These are phyloP conservation scores for Cornus florida DNA, from an alignment of 148 eudicot genomes.

Conservation along the genomic window DNA sequence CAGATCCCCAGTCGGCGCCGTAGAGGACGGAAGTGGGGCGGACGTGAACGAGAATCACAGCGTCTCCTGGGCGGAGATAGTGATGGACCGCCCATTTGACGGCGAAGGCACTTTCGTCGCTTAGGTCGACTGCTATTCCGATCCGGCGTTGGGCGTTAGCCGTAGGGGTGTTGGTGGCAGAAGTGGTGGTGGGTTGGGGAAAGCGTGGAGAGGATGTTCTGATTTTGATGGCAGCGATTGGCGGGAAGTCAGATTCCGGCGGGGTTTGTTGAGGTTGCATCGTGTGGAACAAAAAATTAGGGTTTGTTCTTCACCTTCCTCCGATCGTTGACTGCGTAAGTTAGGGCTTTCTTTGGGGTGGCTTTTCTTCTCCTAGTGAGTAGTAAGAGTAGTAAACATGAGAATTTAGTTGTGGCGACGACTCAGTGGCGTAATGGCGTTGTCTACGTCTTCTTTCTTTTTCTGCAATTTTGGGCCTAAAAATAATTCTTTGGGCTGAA, in stretches of 20 bases:
- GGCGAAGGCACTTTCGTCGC: constrained; percentile 84
- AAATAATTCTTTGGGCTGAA: no score
- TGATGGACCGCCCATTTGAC: constrained; percentile 91
- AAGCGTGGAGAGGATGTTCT: constrained; percentile 46
- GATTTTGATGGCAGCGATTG: constrained; percentile 52
- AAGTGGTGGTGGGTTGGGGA: constrained; percentile 41
- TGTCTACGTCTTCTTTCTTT: no score
- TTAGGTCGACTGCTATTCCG: constrained; percentile 82
- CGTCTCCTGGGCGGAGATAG: constrained; percentile 81
- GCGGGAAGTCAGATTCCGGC: constrained; percentile 39
- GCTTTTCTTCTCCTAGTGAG: neutral
- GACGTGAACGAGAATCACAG: constrained; percentile 73
- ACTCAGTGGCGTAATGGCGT: no score
- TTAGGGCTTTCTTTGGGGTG: neutral
- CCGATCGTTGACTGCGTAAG: neutral
- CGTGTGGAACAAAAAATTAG: neutral
- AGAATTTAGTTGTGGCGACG: no score
- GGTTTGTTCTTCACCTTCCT: constrained; percentile 5
- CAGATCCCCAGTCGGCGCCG: constrained; percentile 94
- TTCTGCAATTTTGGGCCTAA: no score
- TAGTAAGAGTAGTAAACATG: no score
- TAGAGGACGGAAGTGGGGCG: constrained; percentile 83
- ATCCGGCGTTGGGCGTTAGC: constrained; percentile 75
- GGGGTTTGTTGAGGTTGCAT: constrained; percentile 24
- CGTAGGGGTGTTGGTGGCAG: constrained; percentile 63